Evolutionary conservation across 805 yeast genomes (phyloP), one percentile per base, ranked within the genome.

Genomic region (Ogataea thermomethanolica): DNA sequence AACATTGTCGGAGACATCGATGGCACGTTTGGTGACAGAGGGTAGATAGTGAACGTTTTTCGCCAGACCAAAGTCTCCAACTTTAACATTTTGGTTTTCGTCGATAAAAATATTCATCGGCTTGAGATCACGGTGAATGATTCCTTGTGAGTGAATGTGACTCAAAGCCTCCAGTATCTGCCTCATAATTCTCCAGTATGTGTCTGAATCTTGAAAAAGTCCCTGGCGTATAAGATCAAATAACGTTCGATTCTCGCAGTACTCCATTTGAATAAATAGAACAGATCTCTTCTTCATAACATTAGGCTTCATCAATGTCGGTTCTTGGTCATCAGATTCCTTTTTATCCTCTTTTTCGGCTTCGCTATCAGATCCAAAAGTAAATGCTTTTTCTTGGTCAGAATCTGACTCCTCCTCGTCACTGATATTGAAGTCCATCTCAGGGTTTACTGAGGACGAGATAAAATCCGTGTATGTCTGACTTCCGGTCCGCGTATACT

Each of bases 61-160:
- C 0, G 99, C 99, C 43, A 93, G 73, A 0, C 99, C 99, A 64
- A 93, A 93, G 59, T 93, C 99, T 55, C 99, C 99, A 29, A 93
- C 83, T 59, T 93, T 93, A 43, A 93, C 81, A 55, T 91, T 89
- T 50, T 84, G 81, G 1, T 85, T 76, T 49, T 84, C 84, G 61
- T 93, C 99, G 52, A 93, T 89, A 67, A 93, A 93, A 58, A 93
- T 87, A 59, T 93, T 93, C 74, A 86, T 85, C 1, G 99, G 98
- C 59, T 93, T 93, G 52, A 93, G 71, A 59, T 93, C 99, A 43
- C 99, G 73, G 63, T 93, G 99, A 47, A 93, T 90, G 35, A 91
- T 89, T 1, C 97, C 96, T 58, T 87, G 95, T 0, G 88, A 73
- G 56, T 93, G 99, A 33, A 93, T 90, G 57, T 91, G 93, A 10